Evolutionary conservation across 306 rosid genomes (phyloP).

Genomic region (Ochetophila trinervis): DNA sequence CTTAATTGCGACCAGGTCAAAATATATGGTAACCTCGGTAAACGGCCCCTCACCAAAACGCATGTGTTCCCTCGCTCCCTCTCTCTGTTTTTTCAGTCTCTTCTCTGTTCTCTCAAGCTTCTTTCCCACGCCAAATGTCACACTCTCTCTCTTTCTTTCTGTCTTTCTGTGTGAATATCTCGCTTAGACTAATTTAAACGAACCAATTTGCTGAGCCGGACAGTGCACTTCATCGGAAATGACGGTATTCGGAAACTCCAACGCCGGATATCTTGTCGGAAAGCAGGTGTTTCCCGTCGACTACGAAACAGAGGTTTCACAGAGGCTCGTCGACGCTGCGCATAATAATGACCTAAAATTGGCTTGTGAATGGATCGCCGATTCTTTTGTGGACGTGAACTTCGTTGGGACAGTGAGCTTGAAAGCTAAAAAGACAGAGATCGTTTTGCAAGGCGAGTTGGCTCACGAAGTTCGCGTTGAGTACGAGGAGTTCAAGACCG

Average conservation of each 20-base stretch:
- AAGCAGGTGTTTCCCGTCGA: constrained; percentile 48
- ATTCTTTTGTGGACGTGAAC: constrained; percentile 54
- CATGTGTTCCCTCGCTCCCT: not conserved
- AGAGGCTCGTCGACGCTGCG: constrained; percentile 50
- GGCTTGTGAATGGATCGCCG: constrained; percentile 30
- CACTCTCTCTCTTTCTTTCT: too few species aligned
- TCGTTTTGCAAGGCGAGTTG: constrained; percentile 44
- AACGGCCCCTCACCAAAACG: not conserved
- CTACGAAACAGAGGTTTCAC: constrained; percentile 46
- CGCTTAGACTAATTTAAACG: not conserved
- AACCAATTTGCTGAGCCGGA: too few species aligned
- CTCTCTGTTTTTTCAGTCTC: not conserved
- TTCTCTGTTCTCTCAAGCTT: not conserved
- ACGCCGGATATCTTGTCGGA: constrained; percentile 5
- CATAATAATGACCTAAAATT: constrained; percentile 24
- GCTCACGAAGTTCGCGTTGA: constrained; percentile 43
- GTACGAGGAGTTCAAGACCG: constrained; percentile 62
- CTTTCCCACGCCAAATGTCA: constrained; percentile 5
- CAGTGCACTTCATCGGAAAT: constrained; percentile 4
- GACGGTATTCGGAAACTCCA: constrained; percentile 35
- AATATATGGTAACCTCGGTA: not conserved
- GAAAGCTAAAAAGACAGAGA: constrained; percentile 50
- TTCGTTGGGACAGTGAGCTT: constrained; percentile 57
- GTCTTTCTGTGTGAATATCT: not conserved
- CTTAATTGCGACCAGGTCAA: too few species aligned